Percentiles rank a stretch among this genome's conserved stretches.
Evolutionary conservation across 1,139 yeast genomes (phyloP).

Genomic region (Citeromyces hawaiiensis): DNA sequence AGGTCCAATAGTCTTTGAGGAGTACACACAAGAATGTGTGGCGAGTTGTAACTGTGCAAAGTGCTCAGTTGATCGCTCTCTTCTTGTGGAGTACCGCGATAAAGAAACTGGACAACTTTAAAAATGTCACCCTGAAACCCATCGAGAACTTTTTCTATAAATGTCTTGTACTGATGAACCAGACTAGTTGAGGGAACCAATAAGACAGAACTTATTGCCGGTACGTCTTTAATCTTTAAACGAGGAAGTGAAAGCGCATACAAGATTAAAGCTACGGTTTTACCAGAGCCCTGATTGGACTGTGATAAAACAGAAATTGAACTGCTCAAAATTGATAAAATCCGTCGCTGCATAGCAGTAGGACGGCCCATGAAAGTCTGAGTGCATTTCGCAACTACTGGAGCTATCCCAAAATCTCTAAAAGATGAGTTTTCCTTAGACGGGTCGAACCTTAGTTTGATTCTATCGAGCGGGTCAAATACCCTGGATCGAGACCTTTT

Average conservation of each 20-base stretch:
- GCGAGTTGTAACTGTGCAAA: conserved; percentile 10
- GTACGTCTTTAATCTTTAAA: conserved; percentile 7
- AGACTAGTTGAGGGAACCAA: conserved; percentile 14
- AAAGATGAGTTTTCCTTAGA: conserved; percentile 4
- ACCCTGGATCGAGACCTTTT: not conserved
- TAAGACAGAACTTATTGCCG: conserved; percentile 14
- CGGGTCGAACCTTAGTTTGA: conserved; percentile 7
- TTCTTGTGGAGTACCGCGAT: conserved; percentile 11
- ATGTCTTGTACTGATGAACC: conserved; percentile 11
- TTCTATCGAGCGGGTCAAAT: not conserved
- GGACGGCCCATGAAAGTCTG: conserved; percentile 1
- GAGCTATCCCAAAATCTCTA: conserved; percentile 5
- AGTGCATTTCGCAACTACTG: conserved; percentile 1
- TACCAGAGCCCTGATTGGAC: conserved; percentile 17
- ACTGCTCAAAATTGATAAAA: conserved; percentile 5
- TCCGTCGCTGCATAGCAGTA: conserved; percentile 5
- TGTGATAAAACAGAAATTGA: conserved; percentile 10
- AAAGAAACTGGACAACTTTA: conserved; percentile 14
- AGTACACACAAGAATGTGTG: conserved; percentile 17
- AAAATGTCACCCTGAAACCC: conserved; percentile 1
- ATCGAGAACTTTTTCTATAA: conserved; percentile 4
- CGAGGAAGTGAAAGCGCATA: conserved; percentile 13
- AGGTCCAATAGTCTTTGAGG: conserved; percentile 19
- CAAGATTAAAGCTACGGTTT: conserved; percentile 11
- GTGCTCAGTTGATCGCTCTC: conserved; percentile 12